These are phyloP conservation scores for Talaromyces sp. DNA, from an alignment of 2,329 filamentous ascomycete species.

Conservation along the genomic window DNA sequence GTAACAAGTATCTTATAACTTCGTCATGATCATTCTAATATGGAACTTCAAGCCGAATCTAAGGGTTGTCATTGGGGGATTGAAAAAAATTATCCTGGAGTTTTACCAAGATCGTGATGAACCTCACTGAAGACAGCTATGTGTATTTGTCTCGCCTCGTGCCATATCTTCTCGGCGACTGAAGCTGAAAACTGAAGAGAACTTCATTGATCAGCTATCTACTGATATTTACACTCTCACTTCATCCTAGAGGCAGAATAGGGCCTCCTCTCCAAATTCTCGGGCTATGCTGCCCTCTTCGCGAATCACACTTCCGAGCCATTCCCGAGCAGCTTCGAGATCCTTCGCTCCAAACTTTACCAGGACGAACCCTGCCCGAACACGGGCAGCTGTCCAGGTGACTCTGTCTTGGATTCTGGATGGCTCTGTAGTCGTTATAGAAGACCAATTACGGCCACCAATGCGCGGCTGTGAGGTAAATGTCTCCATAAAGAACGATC, in stretches of 20 bases:
- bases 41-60: too few species aligned
- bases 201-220: too few species aligned
- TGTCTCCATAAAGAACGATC: slow-evolving; percentile 72
- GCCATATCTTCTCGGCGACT: too few species aligned
- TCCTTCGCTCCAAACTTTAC: slow-evolving; percentile 85
- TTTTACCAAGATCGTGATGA: too few species aligned
- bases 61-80: too few species aligned
- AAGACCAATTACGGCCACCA: slow-evolving; percentile 71
- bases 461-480: slow-evolving; percentile 77
- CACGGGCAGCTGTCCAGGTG: slow-evolving; percentile 76
- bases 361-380: slow-evolving; percentile 73
- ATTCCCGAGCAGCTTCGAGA: slow-evolving; percentile 75
- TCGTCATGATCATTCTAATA: background rate
- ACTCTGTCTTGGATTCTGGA: slow-evolving; percentile 51
- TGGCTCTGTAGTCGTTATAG: slow-evolving; percentile 24
- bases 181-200: too few species aligned
- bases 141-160: too few species aligned
- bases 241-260: slow-evolving; percentile 62
- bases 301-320: slow-evolving; percentile 72
- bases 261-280: slow-evolving; percentile 74
- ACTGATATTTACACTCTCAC: background rate
- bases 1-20: background rate
- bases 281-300: slow-evolving; percentile 68
- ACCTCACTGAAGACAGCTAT: too few species aligned
- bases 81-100: too few species aligned